Percentiles rank a stretch among this genome's conserved stretches.
These are phyloP conservation scores for Aspergillus candidus DNA, from an alignment of 2,329 filamentous ascomycete genomes.

Conservation along the genomic window DNA sequence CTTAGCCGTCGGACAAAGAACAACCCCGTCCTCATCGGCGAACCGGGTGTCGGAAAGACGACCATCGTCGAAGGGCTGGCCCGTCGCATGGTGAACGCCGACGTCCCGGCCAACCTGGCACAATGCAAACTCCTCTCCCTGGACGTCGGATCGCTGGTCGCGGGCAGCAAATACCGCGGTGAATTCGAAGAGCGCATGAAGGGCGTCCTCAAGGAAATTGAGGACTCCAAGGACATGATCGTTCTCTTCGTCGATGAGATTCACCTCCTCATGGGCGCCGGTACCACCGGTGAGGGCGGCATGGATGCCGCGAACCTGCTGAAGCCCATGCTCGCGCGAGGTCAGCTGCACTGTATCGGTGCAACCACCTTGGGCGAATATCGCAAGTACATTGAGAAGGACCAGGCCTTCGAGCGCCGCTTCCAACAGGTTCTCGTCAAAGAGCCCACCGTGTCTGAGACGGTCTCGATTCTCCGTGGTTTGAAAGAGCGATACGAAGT, in stretches of 20 bases:
- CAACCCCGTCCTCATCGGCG: slow-evolving; percentile 95
- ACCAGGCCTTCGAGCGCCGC: slow-evolving; percentile 93
- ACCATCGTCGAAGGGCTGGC: slow-evolving; percentile 95
- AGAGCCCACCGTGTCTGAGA: slow-evolving; percentile 82
- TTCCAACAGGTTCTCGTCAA: slow-evolving; percentile 98
- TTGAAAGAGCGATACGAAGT: slow-evolving; percentile 97
- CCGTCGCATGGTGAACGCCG: slow-evolving; percentile 89
- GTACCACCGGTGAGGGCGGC: slow-evolving; percentile 86
- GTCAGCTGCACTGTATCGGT: slow-evolving; percentile 95
- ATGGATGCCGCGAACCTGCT: slow-evolving; percentile 98
- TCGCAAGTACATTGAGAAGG: slow-evolving; percentile 98
- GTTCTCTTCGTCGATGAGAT: slow-evolving; percentile 98
- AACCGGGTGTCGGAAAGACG: slow-evolving; percentile 97
- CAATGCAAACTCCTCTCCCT: slow-evolving; percentile 90
- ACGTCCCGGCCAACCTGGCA: slow-evolving; percentile 92
- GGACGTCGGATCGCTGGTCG: slow-evolving; percentile 90
- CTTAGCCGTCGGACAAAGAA: slow-evolving; percentile 93
- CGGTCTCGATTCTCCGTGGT: slow-evolving; percentile 95
- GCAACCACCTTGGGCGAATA: slow-evolving; percentile 94
- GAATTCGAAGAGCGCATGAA: slow-evolving; percentile 99
- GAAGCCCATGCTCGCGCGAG: slow-evolving; percentile 96
- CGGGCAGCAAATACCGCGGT: slow-evolving; percentile 95
- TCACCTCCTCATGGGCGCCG: slow-evolving; percentile 95
- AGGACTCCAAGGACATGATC: slow-evolving; percentile 91
- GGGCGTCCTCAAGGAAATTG: slow-evolving; percentile 93